A percentile compares a stretch with the other conserved stretches of the same genome.
phyloP scores from a whole-genome alignment of 2,329 filamentous ascomycete species.

The Botrytis paeoniae region DNA sequence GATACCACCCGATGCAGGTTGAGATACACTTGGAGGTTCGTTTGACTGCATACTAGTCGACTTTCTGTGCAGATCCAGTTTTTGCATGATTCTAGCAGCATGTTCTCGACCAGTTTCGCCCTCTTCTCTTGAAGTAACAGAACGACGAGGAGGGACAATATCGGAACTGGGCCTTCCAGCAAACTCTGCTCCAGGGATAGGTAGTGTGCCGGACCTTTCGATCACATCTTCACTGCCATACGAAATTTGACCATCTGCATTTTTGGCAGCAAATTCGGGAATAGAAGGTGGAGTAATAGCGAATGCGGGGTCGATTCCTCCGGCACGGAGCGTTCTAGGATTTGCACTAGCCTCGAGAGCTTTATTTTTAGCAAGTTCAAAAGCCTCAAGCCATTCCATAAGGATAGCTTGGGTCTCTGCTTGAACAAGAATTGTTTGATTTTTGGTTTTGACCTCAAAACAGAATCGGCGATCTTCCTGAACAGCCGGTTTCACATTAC shows the following conservation, averaged over 20 bases:
- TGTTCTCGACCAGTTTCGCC: conserved; percentile 76
- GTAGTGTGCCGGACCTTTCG: conserved; percentile 64
- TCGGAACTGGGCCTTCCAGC: conserved; percentile 70
- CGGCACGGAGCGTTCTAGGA: conserved; percentile 40
- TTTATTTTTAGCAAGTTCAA: conserved; percentile 90
- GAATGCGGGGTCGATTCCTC: conserved; percentile 71
- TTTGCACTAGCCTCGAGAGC: conserved; percentile 73
- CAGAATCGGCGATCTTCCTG: conserved; percentile 94
- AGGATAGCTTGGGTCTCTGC: conserved; percentile 89
- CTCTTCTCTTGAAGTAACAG: conserved; percentile 62
- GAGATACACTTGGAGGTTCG: conserved; percentile 38
- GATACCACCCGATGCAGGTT: conserved; percentile 60
- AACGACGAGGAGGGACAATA: conserved; percentile 52
- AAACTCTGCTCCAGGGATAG: conserved; percentile 59
- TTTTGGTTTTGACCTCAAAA: conserved; percentile 98
- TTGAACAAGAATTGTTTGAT: conserved; percentile 82
- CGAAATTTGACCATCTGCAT: conserved; percentile 59
- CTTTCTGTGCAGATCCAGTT: conserved; percentile 84
- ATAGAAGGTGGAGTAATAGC: conserved; percentile 85
- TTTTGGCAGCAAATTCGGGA: conserved; percentile 85
- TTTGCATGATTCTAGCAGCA: conserved; percentile 85
- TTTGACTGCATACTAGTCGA: conserved; percentile 46
- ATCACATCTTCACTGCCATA: conserved; percentile 48
- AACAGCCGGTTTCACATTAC: conserved; percentile 85
- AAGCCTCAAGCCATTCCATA: conserved; percentile 91